Percentiles rank a stretch among this genome's conserved stretches.
Conservation (phyloP, 441 rosid genomes). For the Biscutella laevigata region DNA sequence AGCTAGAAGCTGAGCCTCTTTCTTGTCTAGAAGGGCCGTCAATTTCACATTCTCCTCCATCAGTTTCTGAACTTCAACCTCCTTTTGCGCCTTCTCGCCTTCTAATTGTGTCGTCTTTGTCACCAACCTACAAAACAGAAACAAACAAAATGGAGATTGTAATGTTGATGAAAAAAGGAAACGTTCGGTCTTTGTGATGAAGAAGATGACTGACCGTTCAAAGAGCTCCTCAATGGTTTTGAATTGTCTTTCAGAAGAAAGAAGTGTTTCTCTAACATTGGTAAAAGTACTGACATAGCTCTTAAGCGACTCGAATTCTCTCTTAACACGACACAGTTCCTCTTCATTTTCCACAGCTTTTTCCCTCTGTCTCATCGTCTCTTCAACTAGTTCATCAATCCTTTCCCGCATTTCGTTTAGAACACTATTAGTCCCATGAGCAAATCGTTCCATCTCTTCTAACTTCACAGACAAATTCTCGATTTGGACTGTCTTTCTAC, state of each 20-base stretch:
- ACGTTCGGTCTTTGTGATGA: background rate
- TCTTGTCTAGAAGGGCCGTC: conserved; percentile 77
- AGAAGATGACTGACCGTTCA: conserved; percentile 53
- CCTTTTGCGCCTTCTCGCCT: conserved; percentile 84
- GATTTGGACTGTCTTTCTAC: conserved; percentile 61
- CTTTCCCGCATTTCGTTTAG: conserved; percentile 71
- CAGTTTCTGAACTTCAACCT: conserved; percentile 74
- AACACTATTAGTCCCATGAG: conserved; percentile 57
- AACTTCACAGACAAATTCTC: conserved; percentile 64
- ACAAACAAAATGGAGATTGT: background rate
- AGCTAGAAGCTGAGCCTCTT: conserved; percentile 90
- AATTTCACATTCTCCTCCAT: conserved; percentile 87
- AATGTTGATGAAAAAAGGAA: background rate
- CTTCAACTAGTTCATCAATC: conserved; percentile 89
- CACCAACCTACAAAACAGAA: conserved; percentile 45
- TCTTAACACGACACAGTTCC: conserved; percentile 82
- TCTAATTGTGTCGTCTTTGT: conserved; percentile 80
- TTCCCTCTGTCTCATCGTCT: conserved; percentile 75
- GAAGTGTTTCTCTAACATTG: conserved; percentile 85
- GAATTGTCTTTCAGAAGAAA: conserved; percentile 88
- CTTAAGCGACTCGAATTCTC: conserved; percentile 83
- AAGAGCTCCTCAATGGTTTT: conserved; percentile 83
- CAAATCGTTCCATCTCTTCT: conserved; percentile 80
- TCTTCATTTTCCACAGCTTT: conserved; percentile 81
- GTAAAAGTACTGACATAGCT: conserved; percentile 74